Evolutionary conservation across 148 eudicot species (phyloP), one percentile per base, ranked within the genome.

Genomic region (Pharnaceum exiguum): DNA sequence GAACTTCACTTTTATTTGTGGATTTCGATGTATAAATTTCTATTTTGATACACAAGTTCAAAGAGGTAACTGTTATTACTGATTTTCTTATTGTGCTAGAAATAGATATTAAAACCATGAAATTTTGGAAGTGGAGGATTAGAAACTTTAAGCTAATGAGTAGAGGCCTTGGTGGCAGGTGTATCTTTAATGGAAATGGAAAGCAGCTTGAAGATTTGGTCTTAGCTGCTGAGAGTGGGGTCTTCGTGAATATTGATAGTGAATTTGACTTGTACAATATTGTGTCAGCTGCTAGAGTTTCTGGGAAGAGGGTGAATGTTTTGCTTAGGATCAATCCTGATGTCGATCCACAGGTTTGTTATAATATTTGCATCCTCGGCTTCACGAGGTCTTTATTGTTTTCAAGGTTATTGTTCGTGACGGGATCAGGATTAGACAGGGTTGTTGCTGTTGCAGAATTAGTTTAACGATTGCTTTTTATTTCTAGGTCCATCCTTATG

Each of bases 261-360:
- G 97, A 90, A 63, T 86, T 90, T 73, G 97, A 90, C 66, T 68
- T 84, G 79, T 91, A 86, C 18, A 86, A 90, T 62, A 87, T 90
- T 60, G 82, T 90, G n/a, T 63, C 87, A 18, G 99, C 99, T 65
- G 80, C 96, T 63, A 83, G 79, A 71, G 74, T 93, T 63, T 67
- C 95, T 21, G 87, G 90, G 62, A 89, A 89, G 71, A 79, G 57
- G 67, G 91, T 89, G 54, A 89, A 93, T 59, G 96, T 94, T 38
- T 71, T 94, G 54, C 89, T 94, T 45, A 89, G 99, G 15, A 94
- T 94, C 58, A 93, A 93, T 74, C 99, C 99, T 3, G 96, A 94
- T 67, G 95, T 89, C 55, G 96, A 94, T 64, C 99, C 98, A 59
- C 99, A 94, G 88, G 99, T 89, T 68, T 58, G 60, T 47, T 36